Evolutionary conservation across 352 stramenopile genomes (phyloP), one percentile per base, ranked within the genome.

Genomic region (Phytophthora vignae): DNA sequence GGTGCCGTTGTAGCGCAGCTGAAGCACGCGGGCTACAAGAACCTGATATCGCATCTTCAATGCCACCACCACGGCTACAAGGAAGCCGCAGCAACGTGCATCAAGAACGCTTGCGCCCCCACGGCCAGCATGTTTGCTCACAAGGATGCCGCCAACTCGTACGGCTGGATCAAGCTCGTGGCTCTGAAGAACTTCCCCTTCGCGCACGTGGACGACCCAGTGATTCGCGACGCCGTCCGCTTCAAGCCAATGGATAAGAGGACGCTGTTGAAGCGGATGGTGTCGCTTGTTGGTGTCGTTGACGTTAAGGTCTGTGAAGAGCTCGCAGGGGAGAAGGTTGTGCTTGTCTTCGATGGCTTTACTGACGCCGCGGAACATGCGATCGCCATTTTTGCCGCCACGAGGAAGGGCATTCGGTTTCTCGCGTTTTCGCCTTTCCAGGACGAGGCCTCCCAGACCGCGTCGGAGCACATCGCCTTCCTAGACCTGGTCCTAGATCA

Each of bases 151-250:
- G 50, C 49, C 6, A 48, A 60, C 27, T 60, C 60, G 7, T 60
- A 55, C 60, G 50, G 60, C 11, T 67, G 60, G 60, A 14, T 10
- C 1, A 60, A 60, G 10, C 36, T 67, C 3, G 38, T 60, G 17
- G 48, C 36, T 11, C n/a, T 54, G 11, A 67, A 67, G 17, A 67
- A 59, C 21, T 55, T 67, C 12, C 49, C 60, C 1, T 59, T 67
- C 33, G 10, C 21, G 1, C 49, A 59, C 25, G 36, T 67, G 1
- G 60, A 67, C 4, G 60, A 60, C 17, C 22, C 50, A 2, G 6
- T 56, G 3, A 61, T 68, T 42, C 22, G 38, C 8, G 2, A 22
- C 21, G 25, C 40, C 4, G n/a, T 69, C 31, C 14, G 61, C 9
- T 62, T 49, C 52, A 69, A 69, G 3, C 2, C 61, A 36, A 68